Evolutionary conservation across 208 protist species (phyloP), one percentile per base, ranked within the genome.

Genomic region (Crithidia fasciculata): DNA sequence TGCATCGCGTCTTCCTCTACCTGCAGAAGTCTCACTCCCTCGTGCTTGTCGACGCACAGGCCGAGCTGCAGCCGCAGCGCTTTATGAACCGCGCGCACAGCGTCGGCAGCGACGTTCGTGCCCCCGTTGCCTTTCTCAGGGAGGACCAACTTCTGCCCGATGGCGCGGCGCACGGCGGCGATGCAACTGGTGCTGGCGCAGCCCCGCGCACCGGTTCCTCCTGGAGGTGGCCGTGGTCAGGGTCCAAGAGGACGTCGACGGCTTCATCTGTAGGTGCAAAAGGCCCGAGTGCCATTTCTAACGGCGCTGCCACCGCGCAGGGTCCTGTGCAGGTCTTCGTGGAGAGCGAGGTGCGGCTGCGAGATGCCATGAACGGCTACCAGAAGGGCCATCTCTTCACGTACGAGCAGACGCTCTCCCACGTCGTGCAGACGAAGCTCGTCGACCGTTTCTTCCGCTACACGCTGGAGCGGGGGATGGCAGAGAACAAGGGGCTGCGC

Each of bases 1-100:
- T 86, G 52, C 55, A 93, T 52, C 80, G 87, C 56, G 78, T 96
- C n/a, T 74, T 74, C 19, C 63, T 91, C 2, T 96, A 93, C 68
- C 63, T 91, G 43, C 87, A 92, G 41, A 75, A 71, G 44, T 87
- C 80, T 0, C 55, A 82, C 28, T 83, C 80, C 12, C 52, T 70
- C 28, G 85, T 93, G 15, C 52, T 89, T 41, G 72, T 94, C 37
- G 81, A 96, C 49, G 54, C 72, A 18, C 63, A 41, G 15, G 55
- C 44, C 16, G 85, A 91, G 49, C 69, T 96, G 45, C 36, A 56
- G 19, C 78, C 85, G 4, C 52, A 86, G 37, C 86, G 86, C n/a
- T 96, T 96, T 47, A 80, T 83, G n/a, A 53, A 69, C 28, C 44
- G 74, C n/a, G 58, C 68, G 16, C 56, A 44, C 61, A 79, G 61